phyloP scores from a whole-genome alignment of 2,329 filamentous ascomycete genomes.

The Stagonosporopsis vannaccii region DNA sequence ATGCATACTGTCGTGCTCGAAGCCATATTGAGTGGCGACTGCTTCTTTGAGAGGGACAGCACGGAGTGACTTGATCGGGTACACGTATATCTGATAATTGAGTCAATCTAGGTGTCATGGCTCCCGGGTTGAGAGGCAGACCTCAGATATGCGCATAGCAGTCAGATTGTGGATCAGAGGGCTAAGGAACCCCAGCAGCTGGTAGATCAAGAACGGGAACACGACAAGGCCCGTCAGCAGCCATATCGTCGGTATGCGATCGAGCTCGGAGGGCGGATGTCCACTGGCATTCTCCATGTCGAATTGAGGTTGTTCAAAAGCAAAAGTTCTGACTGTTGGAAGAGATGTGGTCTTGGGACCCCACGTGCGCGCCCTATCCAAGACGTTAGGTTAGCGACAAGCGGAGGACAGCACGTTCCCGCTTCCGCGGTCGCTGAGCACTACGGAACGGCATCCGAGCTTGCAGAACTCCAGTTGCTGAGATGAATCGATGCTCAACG shows the following conservation, averaged over 20 bases:
- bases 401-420: slow-evolving; percentile 4
- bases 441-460: slow-evolving; percentile 3
- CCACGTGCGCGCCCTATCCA: slow-evolving; percentile 19
- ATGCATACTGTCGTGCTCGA: slow-evolving; percentile 52
- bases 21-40: slow-evolving; percentile 54
- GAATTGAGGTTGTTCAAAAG: slow-evolving; percentile 13
- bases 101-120: not conserved
- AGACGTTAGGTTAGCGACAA: slow-evolving; percentile 12
- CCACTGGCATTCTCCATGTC: slow-evolving; percentile 16
- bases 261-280: slow-evolving; percentile 23
- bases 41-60: slow-evolving; percentile 48
- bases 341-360: slow-evolving; percentile 18
- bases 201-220: slow-evolving; percentile 29
- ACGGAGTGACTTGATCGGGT: slow-evolving; percentile 58
- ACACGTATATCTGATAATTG: slow-evolving; percentile 51
- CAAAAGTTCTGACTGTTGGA: slow-evolving; percentile 2
- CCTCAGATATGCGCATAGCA: slow-evolving; percentile 45
- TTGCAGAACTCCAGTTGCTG: not conserved
- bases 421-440: slow-evolving; percentile 5
- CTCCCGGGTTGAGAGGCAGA: slow-evolving; percentile 16
- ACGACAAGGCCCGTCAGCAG: slow-evolving; percentile 31
- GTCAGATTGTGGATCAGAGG: slow-evolving; percentile 31
- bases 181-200: slow-evolving; percentile 30
- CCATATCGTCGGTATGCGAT: slow-evolving; percentile 29
- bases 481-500: not conserved